Conservation (phyloP, 345 rosid species). For the Theobroma cacao region DNA sequence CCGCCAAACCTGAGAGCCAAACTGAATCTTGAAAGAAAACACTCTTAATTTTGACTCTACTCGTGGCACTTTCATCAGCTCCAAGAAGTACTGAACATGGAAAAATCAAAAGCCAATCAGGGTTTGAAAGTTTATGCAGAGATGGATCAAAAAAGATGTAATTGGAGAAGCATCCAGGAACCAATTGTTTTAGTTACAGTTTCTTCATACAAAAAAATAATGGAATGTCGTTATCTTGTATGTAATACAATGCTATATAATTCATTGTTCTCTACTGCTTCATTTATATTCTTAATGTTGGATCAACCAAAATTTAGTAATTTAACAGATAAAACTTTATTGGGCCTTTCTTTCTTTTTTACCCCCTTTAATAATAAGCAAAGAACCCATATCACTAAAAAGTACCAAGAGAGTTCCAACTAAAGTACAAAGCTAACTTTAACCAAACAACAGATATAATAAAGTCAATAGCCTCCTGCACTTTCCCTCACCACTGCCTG, state of each 20-base stretch:
- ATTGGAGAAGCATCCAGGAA: not conserved
- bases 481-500: not conserved
- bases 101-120: slow-evolving; percentile 13
- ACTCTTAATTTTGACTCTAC: slow-evolving; percentile 96
- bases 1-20: slow-evolving; percentile 84
- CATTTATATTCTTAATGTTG: not conserved
- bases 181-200: not conserved
- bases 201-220: not conserved
- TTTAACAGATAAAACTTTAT: not conserved
- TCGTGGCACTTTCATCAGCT: slow-evolving; percentile 98
- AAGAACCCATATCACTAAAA: not conserved
- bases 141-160: not conserved
- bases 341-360: not conserved
- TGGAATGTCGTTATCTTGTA: not conserved
- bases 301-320: not conserved
- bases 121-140: not conserved
- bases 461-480: not conserved
- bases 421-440: not conserved
- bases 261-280: not conserved
- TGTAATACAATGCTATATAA: not conserved
- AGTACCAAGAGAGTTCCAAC: not conserved
- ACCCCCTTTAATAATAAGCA: not conserved
- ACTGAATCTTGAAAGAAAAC: slow-evolving; percentile 95
- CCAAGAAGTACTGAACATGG: slow-evolving; percentile 73
- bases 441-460: not conserved